Evolutionary conservation across 2,329 filamentous ascomycete genomes (phyloP), one percentile per base, ranked within the genome.

Genomic region (Didymella segeticola): DNA sequence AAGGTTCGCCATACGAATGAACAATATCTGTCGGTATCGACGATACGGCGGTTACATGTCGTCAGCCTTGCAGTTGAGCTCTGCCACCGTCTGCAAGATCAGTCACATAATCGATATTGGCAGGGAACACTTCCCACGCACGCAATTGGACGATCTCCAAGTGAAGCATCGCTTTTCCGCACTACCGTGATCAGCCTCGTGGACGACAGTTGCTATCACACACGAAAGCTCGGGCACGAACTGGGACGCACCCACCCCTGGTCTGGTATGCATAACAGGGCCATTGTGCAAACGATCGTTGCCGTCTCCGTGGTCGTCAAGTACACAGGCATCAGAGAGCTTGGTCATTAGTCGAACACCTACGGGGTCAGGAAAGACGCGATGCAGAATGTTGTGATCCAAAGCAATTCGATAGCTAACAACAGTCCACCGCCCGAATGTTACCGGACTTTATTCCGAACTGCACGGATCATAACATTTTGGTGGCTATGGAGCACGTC

Each of bases 1-100:
- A 33, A 58, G 57, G 15, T 59, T 57, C 5, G 57, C 57, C 61
- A 64, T 63, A 27, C 47, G 37, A 17, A 66, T 57, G 23, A 66
- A 43, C 14, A 43, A 17, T 5, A 58, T 25, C 2, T 56, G 53
- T 19, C 2, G 57, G 53, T 19, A 61, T 58, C 10, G 56, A 58
- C 10, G 56, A 58, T 14, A 56, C 50, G 11, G 59, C 56, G 58
- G n/a, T 23, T 15, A 38, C 6, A 9, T 20, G 4, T n/a, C 10
- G 20, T 55, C 25, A 63, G 56, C 36, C 12, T 26, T 27, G 14
- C 23, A 22, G 39, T 34, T 45, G n/a, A 27, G 37, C 20, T 46
- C 22, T 23, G 12, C 15, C 15, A n/a, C 12, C 17, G 17, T 31
- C 57, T 46, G 56, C 27, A 7, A 59, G 23, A 34, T 59, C 57